Base-by-base conservation (phyloP, 2,329 filamentous ascomycete genomes). In the Fusarium bulbicola region DNA sequence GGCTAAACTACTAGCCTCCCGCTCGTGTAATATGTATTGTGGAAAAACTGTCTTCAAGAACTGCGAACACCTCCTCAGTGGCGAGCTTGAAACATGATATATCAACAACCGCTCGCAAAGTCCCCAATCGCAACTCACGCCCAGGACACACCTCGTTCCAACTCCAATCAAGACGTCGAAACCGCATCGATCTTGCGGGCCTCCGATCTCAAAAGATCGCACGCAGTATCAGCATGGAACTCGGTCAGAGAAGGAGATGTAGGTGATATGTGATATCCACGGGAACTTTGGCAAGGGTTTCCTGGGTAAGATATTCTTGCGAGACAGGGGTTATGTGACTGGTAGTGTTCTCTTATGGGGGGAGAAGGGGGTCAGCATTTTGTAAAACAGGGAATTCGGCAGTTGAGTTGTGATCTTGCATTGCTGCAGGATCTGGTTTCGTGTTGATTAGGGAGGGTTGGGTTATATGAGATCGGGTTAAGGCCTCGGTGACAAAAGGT, bases 231-330 rank as follows among this genome's bases (percentile, higher is more conserved):
- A 52, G 26, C 40, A 43, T 70, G 66, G 50, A 57, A 66, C 60
- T 46, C 40, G 54, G 60, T 42, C 34, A 52, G 26, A 34, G 37
- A 37, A 53, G 32, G 32, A 8, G 2, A 5, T 18, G 54, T 45
- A 70, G 56, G 49, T 65, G 70, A 72, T 59, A 72, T 69, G 34
- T 72, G 68, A 72, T 47, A 50, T 65, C 30, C 34, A 21, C 39
- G 26, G 36, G 53, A 37, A 34, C 34, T 13, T 24, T 46, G 39
- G 42, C 66, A 70, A 59, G 66, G 70, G 60, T 67, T 50, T 56
- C 70, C 70, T 43, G 58, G 66, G 24, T 28, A 46, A 46, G 68
- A 30, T 37, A 50, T 56, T 46, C 28, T 60, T 57, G 47, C 45
- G 56, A 68, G 26, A 26, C 58, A 66, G 52, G 50, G 36, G 47